Evolutionary conservation across 768 basidiomycete genomes (phyloP).

Genomic region (Coprinopsis sp.): DNA sequence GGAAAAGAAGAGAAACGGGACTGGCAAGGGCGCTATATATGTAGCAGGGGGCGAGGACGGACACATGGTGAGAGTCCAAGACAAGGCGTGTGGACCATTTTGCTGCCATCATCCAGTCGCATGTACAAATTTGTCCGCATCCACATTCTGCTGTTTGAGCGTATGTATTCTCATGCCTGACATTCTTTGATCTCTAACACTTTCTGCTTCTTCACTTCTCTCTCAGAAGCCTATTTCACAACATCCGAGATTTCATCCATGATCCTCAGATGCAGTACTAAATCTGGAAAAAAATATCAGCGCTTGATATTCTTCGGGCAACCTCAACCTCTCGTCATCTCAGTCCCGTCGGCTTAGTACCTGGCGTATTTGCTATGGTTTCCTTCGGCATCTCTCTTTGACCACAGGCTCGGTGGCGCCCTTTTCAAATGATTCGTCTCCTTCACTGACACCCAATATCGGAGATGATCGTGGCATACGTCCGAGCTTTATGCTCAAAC

Average conservation of each 20-base stretch:
- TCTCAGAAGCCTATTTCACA: neutral
- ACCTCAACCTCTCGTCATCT: too few species aligned
- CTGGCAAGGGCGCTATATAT: slow-evolving; percentile 29
- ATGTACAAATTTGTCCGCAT: slow-evolving; percentile 7
- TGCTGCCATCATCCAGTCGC: slow-evolving; percentile 3
- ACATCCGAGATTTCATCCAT: slow-evolving; percentile 8
- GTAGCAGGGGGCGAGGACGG: slow-evolving; percentile 31
- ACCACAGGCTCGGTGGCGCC: too few species aligned
- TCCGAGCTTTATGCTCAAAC: slow-evolving; percentile 15
- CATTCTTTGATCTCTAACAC: slow-evolving; percentile 3
- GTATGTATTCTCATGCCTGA: slow-evolving; percentile 6
- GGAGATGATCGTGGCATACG: slow-evolving; percentile 36
- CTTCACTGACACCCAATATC: slow-evolving; percentile 14
- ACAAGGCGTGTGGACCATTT: slow-evolving; percentile 24
- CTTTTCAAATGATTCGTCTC: too few species aligned
- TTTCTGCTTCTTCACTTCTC: neutral
- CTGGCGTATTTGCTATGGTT: too few species aligned
- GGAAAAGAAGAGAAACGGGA: slow-evolving; percentile 24
- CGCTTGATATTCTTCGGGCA: too few species aligned
- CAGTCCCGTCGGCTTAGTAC: too few species aligned
- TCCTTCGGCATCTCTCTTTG: neutral
- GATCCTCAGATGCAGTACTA: too few species aligned
- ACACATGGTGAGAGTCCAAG: slow-evolving; percentile 40
- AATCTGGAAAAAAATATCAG: too few species aligned
- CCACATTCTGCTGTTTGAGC: slow-evolving; percentile 4